Evolutionary conservation across 495 filamentous ascomycete genomes (phyloP).

Genomic region (Durotheca rogersii): DNA sequence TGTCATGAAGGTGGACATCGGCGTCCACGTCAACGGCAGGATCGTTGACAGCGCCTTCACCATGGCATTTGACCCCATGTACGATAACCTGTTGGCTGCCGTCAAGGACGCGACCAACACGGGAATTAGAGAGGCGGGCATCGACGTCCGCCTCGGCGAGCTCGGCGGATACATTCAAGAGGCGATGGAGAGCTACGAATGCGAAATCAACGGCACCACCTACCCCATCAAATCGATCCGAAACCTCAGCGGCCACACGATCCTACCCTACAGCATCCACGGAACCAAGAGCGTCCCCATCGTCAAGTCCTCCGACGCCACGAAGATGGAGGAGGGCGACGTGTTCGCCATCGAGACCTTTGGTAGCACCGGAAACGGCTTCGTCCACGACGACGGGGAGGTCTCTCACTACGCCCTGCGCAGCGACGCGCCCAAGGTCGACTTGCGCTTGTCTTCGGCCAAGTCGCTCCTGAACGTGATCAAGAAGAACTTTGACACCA

Average conservation of each 20-base stretch:
- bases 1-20: constrained; percentile 93
- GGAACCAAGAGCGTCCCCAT: constrained; percentile 87
- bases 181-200: constrained; percentile 86
- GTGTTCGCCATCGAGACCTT: constrained; percentile 94
- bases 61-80: constrained; percentile 79
- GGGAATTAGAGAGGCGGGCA: constrained; percentile 80
- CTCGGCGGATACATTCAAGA: constrained; percentile 80
- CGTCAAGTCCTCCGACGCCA: constrained; percentile 74
- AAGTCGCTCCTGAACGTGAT: constrained; percentile 82
- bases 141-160: constrained; percentile 75
- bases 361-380: constrained; percentile 86
- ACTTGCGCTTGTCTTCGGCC: constrained; percentile 70
- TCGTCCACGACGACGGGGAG: constrained; percentile 81
- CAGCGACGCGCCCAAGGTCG: constrained; percentile 63
- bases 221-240: constrained; percentile 82
- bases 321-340: constrained; percentile 94
- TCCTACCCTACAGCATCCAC: constrained; percentile 83
- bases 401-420: constrained; percentile 73
- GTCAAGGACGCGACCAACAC: constrained; percentile 87
- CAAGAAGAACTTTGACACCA: constrained; percentile 87
- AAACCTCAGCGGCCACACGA: constrained; percentile 88
- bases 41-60: constrained; percentile 96
- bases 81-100: constrained; percentile 78
- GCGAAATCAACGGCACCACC: constrained; percentile 72
- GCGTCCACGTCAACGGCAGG: constrained; percentile 84